Base-by-base conservation (phyloP, 1,284 basidiomycete genomes). In the Ceratobasidium sp. region DNA sequence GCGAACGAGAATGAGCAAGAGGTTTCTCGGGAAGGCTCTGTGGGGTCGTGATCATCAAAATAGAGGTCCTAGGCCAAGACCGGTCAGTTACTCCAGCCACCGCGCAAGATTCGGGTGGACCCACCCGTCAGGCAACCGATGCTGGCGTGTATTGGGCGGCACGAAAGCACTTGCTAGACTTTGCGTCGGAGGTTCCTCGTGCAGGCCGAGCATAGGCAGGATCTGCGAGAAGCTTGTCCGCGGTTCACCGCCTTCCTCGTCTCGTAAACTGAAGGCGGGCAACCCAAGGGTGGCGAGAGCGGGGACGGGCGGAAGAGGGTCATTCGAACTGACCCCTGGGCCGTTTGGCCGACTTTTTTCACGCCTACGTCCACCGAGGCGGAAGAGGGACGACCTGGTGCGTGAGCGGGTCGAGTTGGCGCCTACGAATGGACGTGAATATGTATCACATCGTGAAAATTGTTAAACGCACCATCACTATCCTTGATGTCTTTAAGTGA, bases 41-140 rank as follows among this genome's bases (percentile, higher is more conserved):
- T 8, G 68, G 68, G 11, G 68, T 71, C 68, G 68, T 71, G 37
- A 71, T 71, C 68, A 71, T 71, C 56, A 71, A 31, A 31, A 71
- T 71, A 43, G 68, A 59, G 8, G 68, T 71, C 27, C 68, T 71
- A 37, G 1, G 9, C 14, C 4, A 24, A 31, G 6, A 31, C 7
- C 53, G 1, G 41, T 59, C 4, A 49, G 37, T 16, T 13, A 27
- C 16, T 71, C 39, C 31, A 49, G 3, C n/a, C n/a, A 13, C 22
- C 6, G 14, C 16, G 22, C 24, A 31, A 37, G 4, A 61, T 14
- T 56, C 43, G n/a, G 49, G 61, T 41, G 27, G 9, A 16, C 54
- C 34, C 29, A 59, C 68, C 68, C 68, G 46, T 71, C 56, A 34
- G 27, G 54, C 16, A 71, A 61, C 29, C 68, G 14, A 59, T 71